phyloP scores from a whole-genome alignment of 805 yeast species.

The Hanseniaspora lachancei region DNA sequence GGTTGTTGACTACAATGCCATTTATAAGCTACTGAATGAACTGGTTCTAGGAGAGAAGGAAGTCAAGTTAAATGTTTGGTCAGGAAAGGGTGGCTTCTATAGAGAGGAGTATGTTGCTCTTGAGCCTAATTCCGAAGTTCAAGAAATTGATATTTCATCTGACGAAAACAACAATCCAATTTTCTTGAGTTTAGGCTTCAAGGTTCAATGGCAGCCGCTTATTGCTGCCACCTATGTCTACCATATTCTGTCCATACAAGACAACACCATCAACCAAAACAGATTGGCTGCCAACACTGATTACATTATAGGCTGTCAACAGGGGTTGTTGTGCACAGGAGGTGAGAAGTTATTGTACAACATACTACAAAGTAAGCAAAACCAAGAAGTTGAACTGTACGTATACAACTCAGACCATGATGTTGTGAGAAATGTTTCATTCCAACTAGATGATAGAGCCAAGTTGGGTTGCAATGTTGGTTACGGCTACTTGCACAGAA shows the following conservation, averaged over 20 bases:
- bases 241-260: conserved; percentile 65
- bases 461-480: conserved; percentile 90
- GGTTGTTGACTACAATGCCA: conserved; percentile 34
- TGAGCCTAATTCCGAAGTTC: conserved; percentile 25
- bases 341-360: conserved; percentile 70
- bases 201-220: conserved; percentile 66
- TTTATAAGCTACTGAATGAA: conserved; percentile 15
- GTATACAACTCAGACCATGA: conserved; percentile 86
- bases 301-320: conserved; percentile 76
- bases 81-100: conserved; percentile 65
- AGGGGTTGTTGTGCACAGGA: conserved; percentile 72
- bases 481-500: conserved; percentile 72
- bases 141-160: conserved; percentile 17
- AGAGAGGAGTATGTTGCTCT: conserved; percentile 29
- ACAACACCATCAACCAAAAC: conserved; percentile 64
- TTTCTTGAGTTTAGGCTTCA: conserved; percentile 46
- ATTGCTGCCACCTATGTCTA: conserved; percentile 70
- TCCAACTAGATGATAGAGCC: conserved; percentile 72
- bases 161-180: conserved; percentile 21
- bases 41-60: conserved; percentile 18
- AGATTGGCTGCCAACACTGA: conserved; percentile 68
- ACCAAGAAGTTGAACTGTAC: conserved; percentile 39
- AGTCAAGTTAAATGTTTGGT: conserved; percentile 59
- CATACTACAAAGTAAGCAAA: conserved; percentile 43
- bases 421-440: conserved; percentile 72